Conservation (phyloP, 192 early-diverging fungal species). For the Chytriomyces sp. region DNA sequence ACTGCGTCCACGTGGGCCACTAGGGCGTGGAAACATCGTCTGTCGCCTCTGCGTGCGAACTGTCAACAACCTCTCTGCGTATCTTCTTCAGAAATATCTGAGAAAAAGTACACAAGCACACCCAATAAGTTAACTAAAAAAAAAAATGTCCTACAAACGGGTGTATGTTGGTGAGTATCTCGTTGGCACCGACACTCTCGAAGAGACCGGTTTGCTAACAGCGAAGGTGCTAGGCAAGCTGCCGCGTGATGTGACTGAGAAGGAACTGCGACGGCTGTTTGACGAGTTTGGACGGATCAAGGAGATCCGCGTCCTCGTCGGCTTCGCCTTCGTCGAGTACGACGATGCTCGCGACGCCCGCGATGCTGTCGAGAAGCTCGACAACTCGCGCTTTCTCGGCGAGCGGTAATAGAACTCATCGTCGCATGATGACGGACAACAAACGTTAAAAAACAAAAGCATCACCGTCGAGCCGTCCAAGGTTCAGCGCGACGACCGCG, state of each 20-base stretch:
- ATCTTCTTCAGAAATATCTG: too few relatives aligned
- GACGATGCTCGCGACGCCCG: slow-evolving; percentile 82
- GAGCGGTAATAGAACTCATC: slow-evolving; percentile 77
- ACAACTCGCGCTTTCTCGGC: slow-evolving; percentile 80
- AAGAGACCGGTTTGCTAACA: not conserved
- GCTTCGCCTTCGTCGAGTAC: slow-evolving; percentile 96
- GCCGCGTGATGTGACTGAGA: slow-evolving; percentile 78
- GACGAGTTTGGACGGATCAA: slow-evolving; percentile 78
- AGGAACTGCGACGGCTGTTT: slow-evolving; percentile 73
- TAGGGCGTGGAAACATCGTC: too few relatives aligned
- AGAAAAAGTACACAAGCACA: too few relatives aligned
- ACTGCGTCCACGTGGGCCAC: too few relatives aligned
- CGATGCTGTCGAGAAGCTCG: slow-evolving; percentile 84
- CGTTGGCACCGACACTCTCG: not conserved
- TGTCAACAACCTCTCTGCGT: too few relatives aligned
- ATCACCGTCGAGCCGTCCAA: slow-evolving; percentile 78
- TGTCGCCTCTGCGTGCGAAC: too few relatives aligned
- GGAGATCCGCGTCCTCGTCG: slow-evolving; percentile 79
- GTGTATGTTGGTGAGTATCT: slow-evolving; percentile 15
- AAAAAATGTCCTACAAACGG: slow-evolving; percentile 11
- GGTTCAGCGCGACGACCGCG: slow-evolving; percentile 43
- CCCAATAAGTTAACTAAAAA: not conserved
- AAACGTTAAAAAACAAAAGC: slow-evolving; percentile 44
- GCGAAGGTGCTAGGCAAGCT: too few relatives aligned
- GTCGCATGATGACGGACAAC: too few relatives aligned